phyloP scores from a whole-genome alignment of 2,329 filamentous ascomycete genomes.

The Epichloe gansuensis region DNA sequence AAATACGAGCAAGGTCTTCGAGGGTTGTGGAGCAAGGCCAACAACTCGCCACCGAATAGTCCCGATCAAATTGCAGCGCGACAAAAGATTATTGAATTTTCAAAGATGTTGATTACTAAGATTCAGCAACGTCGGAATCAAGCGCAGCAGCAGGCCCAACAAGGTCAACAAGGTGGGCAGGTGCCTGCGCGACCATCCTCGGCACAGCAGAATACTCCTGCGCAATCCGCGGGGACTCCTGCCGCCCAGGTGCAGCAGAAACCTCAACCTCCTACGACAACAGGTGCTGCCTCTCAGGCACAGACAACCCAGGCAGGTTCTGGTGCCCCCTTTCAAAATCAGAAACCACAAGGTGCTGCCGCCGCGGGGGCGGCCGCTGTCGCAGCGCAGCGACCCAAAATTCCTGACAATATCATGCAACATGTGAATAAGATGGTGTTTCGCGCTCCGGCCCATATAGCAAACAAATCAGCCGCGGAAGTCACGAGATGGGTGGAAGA shows the following conservation, averaged over 20 bases:
- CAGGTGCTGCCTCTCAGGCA: conserved; percentile 1
- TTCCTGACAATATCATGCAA: conserved; percentile 31
- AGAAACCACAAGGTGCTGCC: conserved; percentile 10
- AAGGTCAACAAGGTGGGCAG: conserved; percentile 12
- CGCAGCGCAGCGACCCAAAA: conserved; percentile 17
- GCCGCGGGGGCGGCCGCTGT: conserved; percentile 2
- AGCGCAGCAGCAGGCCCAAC: conserved; percentile 19
- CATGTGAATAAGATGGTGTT: conserved; percentile 37
- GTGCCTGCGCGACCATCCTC: conserved; percentile 11
- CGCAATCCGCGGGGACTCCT: conserved; percentile 9
- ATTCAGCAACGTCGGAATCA: conserved; percentile 29
- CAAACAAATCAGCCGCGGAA: conserved; percentile 29
- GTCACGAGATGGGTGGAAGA: conserved; percentile 36
- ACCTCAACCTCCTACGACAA: background rate
- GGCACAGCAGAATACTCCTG: conserved; percentile 4
- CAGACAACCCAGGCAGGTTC: conserved; percentile 4
- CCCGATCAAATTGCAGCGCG: conserved; percentile 36
- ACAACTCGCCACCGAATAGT: conserved; percentile 34
- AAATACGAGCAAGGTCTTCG: conserved; percentile 47
- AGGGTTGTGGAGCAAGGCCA: conserved; percentile 39
- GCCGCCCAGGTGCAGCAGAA: conserved; percentile 11
- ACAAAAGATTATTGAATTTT: conserved; percentile 48
- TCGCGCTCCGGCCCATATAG: conserved; percentile 27
- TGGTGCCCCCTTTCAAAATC: conserved; percentile 8
- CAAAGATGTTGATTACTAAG: conserved; percentile 41